Conservation (phyloP, 352 stramenopile genomes). For the Albugo candida region DNA sequence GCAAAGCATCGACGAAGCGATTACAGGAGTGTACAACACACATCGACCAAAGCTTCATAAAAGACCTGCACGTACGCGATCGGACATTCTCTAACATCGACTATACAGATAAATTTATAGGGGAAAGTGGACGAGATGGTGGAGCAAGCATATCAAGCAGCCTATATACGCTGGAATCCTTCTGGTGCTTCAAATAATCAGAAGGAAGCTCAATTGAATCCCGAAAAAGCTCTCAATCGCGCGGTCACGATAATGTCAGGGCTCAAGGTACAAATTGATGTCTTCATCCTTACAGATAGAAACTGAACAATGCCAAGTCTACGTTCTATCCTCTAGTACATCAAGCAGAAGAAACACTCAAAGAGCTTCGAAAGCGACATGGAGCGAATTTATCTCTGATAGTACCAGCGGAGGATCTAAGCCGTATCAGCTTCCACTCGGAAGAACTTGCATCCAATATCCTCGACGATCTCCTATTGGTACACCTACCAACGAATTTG, state of each 20-base stretch:
- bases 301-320: constrained; percentile 8
- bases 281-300: neutral
- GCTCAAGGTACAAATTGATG: constrained; percentile 15
- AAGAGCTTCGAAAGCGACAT: constrained; percentile 18
- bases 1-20: neutral
- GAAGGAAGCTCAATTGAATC: constrained; percentile 2
- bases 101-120: no score
- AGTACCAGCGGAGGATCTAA: constrained; percentile 16
- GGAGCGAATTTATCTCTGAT: constrained; percentile 21
- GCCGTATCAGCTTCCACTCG: constrained; percentile 22
- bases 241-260: constrained; percentile 26
- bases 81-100: no score
- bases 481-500: neutral
- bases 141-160: no score
- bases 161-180: neutral
- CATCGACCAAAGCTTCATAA: neutral
- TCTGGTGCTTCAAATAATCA: constrained; percentile 11
- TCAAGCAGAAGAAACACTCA: constrained; percentile 25
- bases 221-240: constrained; percentile 16
- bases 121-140: no score
- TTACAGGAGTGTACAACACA: neutral
- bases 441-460: constrained; percentile 30
- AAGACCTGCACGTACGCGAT: neutral
- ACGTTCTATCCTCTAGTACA: constrained; percentile 30
- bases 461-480: constrained; percentile 23